Evolutionary conservation across 2,329 filamentous ascomycete species (phyloP).

Genomic region (Dactylella cylindrospora): DNA sequence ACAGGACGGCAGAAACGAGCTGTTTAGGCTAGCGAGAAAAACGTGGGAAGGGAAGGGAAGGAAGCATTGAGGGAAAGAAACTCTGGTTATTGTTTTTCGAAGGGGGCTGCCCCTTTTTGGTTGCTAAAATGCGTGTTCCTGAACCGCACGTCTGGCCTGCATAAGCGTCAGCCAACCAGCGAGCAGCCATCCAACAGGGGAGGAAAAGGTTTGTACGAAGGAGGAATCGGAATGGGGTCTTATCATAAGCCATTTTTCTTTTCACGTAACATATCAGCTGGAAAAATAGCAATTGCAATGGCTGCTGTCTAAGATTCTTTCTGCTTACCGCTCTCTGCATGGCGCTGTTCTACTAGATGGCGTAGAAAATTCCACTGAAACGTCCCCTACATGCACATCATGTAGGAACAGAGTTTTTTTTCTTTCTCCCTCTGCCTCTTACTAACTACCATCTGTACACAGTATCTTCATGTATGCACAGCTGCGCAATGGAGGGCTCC

Average conservation of each 20-base stretch:
- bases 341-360: slow-evolving; percentile 2
- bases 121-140: slow-evolving; percentile 27
- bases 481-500: too few species aligned
- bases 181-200: slow-evolving; percentile 9
- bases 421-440: too few species aligned
- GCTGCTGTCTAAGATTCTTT: background rate
- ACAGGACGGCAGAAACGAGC: slow-evolving; percentile 18
- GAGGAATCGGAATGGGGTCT: too few species aligned
- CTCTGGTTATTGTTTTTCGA: too few species aligned
- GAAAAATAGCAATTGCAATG: slow-evolving; percentile 3
- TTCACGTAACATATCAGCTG: slow-evolving; percentile 5
- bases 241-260: too few species aligned
- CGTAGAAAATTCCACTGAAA: slow-evolving; percentile 15
- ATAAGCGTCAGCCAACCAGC: too few species aligned
- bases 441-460: too few species aligned
- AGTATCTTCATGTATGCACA: too few species aligned
- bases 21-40: slow-evolving; percentile 39
- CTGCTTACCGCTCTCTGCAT: slow-evolving; percentile 11
- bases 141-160: slow-evolving; percentile 16
- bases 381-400: background rate
- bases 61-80: slow-evolving; percentile 27
- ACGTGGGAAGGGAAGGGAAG: slow-evolving; percentile 22
- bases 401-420: slow-evolving; percentile 15
- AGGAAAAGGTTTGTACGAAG: slow-evolving; percentile 3
- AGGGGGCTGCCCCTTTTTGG: slow-evolving; percentile 31